Percentiles rank a stretch among this genome's conserved stretches.
phyloP scores from a whole-genome alignment of 2,329 filamentous ascomycete species.

The Cylindrodendrum hubeiense region DNA sequence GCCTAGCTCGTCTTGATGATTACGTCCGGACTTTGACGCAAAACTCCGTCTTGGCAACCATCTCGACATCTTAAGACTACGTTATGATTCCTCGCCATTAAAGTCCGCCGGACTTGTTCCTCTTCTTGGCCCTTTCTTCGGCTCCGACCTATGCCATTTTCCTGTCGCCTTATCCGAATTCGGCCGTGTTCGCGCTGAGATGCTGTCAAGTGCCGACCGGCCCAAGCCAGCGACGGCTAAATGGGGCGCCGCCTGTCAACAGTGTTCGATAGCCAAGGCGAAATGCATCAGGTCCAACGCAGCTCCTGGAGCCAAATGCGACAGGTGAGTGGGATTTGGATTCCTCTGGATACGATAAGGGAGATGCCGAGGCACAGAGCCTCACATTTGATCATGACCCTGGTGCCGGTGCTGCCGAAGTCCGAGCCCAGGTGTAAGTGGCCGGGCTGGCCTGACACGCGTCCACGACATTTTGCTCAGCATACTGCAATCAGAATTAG shows the following conservation, averaged over 20 bases:
- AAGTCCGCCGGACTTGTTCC: conserved; percentile 45
- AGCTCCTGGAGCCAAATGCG: conserved; percentile 56
- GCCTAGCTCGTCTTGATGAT: conserved; percentile 9
- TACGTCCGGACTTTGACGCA: conserved; percentile 30
- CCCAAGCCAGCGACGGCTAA: conserved; percentile 53
- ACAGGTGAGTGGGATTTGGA: conserved; percentile 50
- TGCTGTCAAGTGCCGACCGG: conserved; percentile 35
- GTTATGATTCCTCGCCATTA: conserved; percentile 18
- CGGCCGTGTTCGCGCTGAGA: conserved; percentile 14
- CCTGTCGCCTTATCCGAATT: conserved; percentile 11
- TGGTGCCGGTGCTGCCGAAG: conserved; percentile 21
- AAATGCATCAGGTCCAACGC: conserved; percentile 61
- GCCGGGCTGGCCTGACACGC: conserved; percentile 15
- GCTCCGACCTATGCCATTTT: conserved; percentile 21
- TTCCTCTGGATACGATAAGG: neutral
- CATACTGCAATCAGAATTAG: neutral
- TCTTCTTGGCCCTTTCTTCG: conserved; percentile 19
- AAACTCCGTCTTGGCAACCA: conserved; percentile 28
- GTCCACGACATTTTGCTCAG: conserved; percentile 22
- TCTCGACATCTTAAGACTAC: conserved; percentile 1
- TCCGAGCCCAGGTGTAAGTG: conserved; percentile 25
- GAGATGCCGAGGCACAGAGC: neutral
- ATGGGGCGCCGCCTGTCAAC: conserved; percentile 64
- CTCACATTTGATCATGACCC: neutral
- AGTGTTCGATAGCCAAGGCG: conserved; percentile 63